Conservation (phyloP, 2,329 filamentous ascomycete species). For the Aspergillus pseudonomiae region DNA sequence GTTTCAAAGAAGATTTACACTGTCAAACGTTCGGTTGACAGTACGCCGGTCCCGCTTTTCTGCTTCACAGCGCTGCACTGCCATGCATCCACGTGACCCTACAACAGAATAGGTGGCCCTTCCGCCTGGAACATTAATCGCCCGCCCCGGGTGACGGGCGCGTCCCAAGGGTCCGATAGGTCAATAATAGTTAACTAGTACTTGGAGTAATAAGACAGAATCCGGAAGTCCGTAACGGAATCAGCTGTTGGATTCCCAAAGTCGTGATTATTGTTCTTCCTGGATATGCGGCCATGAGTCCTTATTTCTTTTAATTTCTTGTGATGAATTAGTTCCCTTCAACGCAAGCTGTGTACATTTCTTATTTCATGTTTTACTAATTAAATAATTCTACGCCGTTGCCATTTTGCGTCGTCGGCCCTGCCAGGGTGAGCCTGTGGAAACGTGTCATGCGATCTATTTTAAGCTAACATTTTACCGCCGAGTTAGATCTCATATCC, state of each 20-base stretch:
- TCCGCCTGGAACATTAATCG: conserved; percentile 14
- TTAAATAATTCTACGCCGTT: conserved; percentile 6
- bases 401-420: conserved; percentile 19
- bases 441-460: conserved; percentile 32
- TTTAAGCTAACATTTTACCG: conserved; percentile 15
- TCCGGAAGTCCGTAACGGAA: conserved; percentile 9
- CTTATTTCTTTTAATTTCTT: conserved; percentile 6
- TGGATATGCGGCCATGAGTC: conserved; percentile 10
- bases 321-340: conserved; percentile 2
- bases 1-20: too few relatives aligned
- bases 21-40: too few relatives aligned
- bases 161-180: conserved; percentile 6
- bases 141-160: conserved; percentile 18
- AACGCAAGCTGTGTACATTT: neutral
- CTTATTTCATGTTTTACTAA: conserved; percentile 16
- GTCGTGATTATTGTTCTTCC: neutral
- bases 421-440: conserved; percentile 25
- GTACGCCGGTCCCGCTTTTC: too few relatives aligned
- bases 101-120: conserved; percentile 22
- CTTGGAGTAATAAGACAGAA: neutral
- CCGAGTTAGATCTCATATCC: conserved; percentile 12
- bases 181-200: conserved; percentile 1
- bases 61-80: too few relatives aligned
- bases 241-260: neutral
- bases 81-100: conserved; percentile 8